Conservation (phyloP, 495 filamentous ascomycete genomes). For the Tuber calosporum region DNA sequence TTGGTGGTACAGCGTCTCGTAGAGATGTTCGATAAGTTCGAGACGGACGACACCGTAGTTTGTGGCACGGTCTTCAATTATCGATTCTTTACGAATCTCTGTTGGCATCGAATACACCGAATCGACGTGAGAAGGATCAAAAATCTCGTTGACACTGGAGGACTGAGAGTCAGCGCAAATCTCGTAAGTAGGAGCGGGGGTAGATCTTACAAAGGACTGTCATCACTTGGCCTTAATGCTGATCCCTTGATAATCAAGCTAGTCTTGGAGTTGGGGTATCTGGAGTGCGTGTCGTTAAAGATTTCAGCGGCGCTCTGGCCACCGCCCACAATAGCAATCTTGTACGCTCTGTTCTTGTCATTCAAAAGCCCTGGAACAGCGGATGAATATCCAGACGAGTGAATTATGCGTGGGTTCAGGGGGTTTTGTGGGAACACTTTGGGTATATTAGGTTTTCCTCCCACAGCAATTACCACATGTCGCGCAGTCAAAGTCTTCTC, state of each 20-base stretch:
- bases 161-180: background rate
- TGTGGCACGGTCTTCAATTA: conserved; percentile 63
- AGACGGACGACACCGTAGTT: conserved; percentile 93
- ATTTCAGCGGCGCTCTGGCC: conserved; percentile 95
- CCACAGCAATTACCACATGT: conserved; percentile 80
- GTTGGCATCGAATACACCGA: conserved; percentile 58
- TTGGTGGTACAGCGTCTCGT: conserved; percentile 77
- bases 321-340: conserved; percentile 75
- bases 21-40: conserved; percentile 77
- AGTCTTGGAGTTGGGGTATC: conserved; percentile 73
- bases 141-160: conserved; percentile 91
- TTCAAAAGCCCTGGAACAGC: conserved; percentile 54
- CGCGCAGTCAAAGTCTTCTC: conserved; percentile 54
- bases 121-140: conserved; percentile 78
- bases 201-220: conserved; percentile 83
- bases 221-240: conserved; percentile 82
- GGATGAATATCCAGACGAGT: conserved; percentile 81
- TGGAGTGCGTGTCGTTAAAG: conserved; percentile 75
- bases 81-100: conserved; percentile 55
- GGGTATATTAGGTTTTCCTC: conserved; percentile 73
- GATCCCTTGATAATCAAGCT: conserved; percentile 67
- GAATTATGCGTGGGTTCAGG: conserved; percentile 57
- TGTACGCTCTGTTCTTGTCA: conserved; percentile 54
- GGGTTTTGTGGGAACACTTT: conserved; percentile 55
- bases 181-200: background rate